Percentiles rank a stretch among this genome's conserved stretches.
phyloP scores from a whole-genome alignment of 2,329 filamentous ascomycete species.

The Pyrenophora tritici-repentis region DNA sequence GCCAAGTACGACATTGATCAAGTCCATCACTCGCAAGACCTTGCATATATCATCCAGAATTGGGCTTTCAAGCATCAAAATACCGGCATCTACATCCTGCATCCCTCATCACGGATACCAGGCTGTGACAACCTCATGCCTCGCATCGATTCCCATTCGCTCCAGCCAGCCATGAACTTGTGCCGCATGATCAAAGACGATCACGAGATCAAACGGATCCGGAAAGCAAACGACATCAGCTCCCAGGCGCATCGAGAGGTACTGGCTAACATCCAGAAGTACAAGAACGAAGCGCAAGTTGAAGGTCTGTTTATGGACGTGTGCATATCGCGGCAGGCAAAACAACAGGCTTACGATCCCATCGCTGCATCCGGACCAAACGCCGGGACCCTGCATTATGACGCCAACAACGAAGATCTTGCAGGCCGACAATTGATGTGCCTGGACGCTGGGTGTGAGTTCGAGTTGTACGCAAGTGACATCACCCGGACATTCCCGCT shows the following conservation, averaged over 20 bases:
- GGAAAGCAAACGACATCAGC: slow-evolving; percentile 79
- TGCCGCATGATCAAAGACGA: slow-evolving; percentile 81
- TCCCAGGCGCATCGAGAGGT: slow-evolving; percentile 76
- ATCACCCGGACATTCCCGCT: slow-evolving; percentile 88
- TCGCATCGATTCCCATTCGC: slow-evolving; percentile 42
- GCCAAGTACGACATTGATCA: slow-evolving; percentile 70
- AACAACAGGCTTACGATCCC: slow-evolving; percentile 81
- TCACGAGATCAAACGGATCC: slow-evolving; percentile 81
- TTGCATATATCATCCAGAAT: slow-evolving; percentile 34
- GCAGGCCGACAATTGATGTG: slow-evolving; percentile 73
- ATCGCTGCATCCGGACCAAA: slow-evolving; percentile 86
- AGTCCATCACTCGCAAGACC: slow-evolving; percentile 60
- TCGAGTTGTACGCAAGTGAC: slow-evolving; percentile 82
- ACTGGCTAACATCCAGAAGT: slow-evolving; percentile 64
- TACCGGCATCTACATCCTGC: slow-evolving; percentile 44
- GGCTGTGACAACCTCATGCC: slow-evolving; percentile 13
- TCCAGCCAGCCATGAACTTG: slow-evolving; percentile 76
- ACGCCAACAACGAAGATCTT: slow-evolving; percentile 75
- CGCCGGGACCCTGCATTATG: slow-evolving; percentile 85
- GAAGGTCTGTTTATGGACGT: slow-evolving; percentile 76
- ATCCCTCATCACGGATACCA: slow-evolving; percentile 27
- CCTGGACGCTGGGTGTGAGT: slow-evolving; percentile 88
- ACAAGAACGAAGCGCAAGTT: slow-evolving; percentile 80
- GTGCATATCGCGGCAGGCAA: slow-evolving; percentile 74
- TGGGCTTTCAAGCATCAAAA: slow-evolving; percentile 36